phyloP scores from a whole-genome alignment of 306 rosid genomes.

The Quercus parvula region DNA sequence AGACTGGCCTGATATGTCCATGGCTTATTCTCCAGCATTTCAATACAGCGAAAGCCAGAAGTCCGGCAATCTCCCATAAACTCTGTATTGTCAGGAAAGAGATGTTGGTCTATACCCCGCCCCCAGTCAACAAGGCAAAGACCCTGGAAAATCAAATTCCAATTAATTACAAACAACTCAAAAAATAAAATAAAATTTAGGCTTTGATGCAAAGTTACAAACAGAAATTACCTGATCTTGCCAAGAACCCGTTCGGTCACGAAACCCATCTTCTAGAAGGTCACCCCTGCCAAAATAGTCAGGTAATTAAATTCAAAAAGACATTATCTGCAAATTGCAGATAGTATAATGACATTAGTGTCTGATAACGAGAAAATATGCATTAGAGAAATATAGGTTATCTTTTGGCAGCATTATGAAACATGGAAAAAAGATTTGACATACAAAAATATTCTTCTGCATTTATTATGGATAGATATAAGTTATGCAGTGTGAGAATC shows the following conservation, averaged over 20 bases:
- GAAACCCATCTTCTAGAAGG: slow-evolving; percentile 55
- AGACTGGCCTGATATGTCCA: slow-evolving; percentile 85
- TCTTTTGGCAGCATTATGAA: background rate
- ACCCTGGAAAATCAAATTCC: slow-evolving; percentile 54
- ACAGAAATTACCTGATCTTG: slow-evolving; percentile 61
- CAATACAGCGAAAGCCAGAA: slow-evolving; percentile 91
- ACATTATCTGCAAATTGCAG: background rate
- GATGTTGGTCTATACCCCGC: slow-evolving; percentile 80
- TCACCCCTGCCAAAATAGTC: slow-evolving; percentile 44
- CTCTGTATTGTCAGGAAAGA: slow-evolving; percentile 61
- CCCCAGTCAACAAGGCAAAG: slow-evolving; percentile 99
- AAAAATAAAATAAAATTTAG: background rate
- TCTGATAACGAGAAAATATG: slow-evolving; percentile 6
- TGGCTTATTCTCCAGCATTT: slow-evolving; percentile 76
- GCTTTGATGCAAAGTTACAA: slow-evolving; percentile 15
- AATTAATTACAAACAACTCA: slow-evolving; percentile 9
- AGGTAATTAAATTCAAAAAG: slow-evolving; percentile 12
- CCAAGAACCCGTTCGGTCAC: slow-evolving; percentile 72
- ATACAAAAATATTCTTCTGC: background rate
- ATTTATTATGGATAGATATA: background rate
- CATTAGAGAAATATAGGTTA: background rate
- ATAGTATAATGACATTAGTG: slow-evolving; percentile 3
- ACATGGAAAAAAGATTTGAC: background rate
- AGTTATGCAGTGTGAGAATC: background rate
- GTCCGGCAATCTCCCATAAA: slow-evolving; percentile 83